A percentile compares a stretch with the other conserved stretches of the same genome.
These are phyloP conservation scores for Hypoxylon sp. DNA, from an alignment of 2,329 filamentous ascomycete genomes.

Conservation along the genomic window DNA sequence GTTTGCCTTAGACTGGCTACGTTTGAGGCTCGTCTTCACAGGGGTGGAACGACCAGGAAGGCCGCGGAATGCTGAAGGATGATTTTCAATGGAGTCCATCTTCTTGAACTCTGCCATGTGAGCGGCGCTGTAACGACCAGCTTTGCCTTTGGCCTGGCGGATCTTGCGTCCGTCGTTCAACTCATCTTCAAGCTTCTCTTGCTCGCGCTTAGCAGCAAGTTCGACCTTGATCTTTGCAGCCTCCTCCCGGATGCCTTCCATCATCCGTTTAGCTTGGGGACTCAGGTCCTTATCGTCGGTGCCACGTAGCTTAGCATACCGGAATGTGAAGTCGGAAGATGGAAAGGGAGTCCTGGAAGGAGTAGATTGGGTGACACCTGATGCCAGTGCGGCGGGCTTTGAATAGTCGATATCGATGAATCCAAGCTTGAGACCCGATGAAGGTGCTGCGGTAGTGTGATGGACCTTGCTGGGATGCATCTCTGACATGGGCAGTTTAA, in stretches of 20 bases:
- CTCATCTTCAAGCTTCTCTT: slow-evolving; percentile 61
- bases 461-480: slow-evolving; percentile 93
- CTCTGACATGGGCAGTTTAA: slow-evolving; percentile 80
- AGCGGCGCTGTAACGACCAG: slow-evolving; percentile 82
- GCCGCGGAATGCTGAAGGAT: slow-evolving; percentile 81
- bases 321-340: slow-evolving; percentile 75
- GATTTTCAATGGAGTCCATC: slow-evolving; percentile 95
- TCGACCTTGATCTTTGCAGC: slow-evolving; percentile 77
- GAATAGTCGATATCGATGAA: slow-evolving; percentile 80
- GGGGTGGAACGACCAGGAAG: slow-evolving; percentile 67
- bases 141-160: slow-evolving; percentile 82
- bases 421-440: slow-evolving; percentile 84
- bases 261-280: slow-evolving; percentile 70
- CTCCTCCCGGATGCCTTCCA: slow-evolving; percentile 78
- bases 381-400: slow-evolving; percentile 58
- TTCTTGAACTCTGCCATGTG: slow-evolving; percentile 94
- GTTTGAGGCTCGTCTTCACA: slow-evolving; percentile 56
- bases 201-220: slow-evolving; percentile 71
- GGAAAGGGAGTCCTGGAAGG: slow-evolving; percentile 71
- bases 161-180: slow-evolving; percentile 73
- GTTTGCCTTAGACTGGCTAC: slow-evolving; percentile 68
- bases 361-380: slow-evolving; percentile 66
- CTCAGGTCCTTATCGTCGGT: slow-evolving; percentile 66
- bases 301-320: slow-evolving; percentile 63
- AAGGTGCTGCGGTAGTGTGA: slow-evolving; percentile 78